Evolutionary conservation across 345 rosid genomes (phyloP).

Genomic region (Arabis hirsuta): DNA sequence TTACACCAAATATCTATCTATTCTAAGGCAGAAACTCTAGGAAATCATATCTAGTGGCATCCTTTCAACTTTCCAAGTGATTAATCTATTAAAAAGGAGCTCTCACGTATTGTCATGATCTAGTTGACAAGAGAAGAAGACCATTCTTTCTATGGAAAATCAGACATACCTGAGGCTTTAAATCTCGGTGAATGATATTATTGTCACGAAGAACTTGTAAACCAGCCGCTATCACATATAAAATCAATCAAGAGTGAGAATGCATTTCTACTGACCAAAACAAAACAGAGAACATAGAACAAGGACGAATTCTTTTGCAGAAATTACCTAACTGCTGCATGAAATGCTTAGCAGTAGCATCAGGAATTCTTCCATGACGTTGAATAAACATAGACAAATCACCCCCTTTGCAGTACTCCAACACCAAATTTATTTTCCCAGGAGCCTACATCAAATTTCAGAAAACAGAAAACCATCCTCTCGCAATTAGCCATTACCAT

Average conservation of each 20-base stretch:
- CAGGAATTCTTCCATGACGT: conserved; percentile 72
- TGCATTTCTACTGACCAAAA: conserved; percentile 17
- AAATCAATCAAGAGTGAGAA: conserved; percentile 8
- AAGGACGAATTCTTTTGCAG: conserved; percentile 1
- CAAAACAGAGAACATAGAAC: conserved; percentile 24
- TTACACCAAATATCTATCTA: conserved; percentile 13
- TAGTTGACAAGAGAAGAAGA: conserved; percentile 2
- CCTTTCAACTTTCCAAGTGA: neutral
- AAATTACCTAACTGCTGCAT: conserved; percentile 90
- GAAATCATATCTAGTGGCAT: conserved; percentile 1
- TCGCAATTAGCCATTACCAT: conserved; percentile 16
- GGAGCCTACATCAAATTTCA: conserved; percentile 57
- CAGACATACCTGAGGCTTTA: conserved; percentile 91
- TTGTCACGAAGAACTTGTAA: conserved; percentile 89
- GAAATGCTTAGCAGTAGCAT: conserved; percentile 85
- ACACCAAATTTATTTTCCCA: conserved; percentile 79
- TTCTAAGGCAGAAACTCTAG: conserved; percentile 9
- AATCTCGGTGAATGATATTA: conserved; percentile 94
- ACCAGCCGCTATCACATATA: conserved; percentile 71
- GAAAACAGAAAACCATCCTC: neutral
- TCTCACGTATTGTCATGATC: conserved; percentile 12
- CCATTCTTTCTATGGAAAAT: conserved; percentile 5
- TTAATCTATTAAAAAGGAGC: neutral
- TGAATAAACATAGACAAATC: conserved; percentile 90
- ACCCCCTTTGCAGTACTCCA: conserved; percentile 95